phyloP scores from a whole-genome alignment of 73 alveolate species.

The Stentor coeruleus region DNA sequence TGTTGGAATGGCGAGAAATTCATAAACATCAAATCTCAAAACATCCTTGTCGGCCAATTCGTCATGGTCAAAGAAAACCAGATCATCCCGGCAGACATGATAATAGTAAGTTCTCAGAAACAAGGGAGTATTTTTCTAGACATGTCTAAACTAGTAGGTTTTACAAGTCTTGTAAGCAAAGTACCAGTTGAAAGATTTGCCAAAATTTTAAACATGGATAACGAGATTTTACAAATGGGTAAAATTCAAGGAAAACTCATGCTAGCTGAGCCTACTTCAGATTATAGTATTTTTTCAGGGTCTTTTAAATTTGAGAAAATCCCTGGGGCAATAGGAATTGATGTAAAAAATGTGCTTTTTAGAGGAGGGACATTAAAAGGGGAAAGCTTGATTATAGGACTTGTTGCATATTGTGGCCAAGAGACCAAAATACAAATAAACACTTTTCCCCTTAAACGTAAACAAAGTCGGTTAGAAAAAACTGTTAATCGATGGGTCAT shows the following conservation, averaged over 20 bases:
- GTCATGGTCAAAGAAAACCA: slow-evolving; percentile 51
- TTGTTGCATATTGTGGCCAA: slow-evolving; percentile 45
- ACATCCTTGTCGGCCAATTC: not conserved
- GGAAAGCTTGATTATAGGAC: slow-evolving; percentile 43
- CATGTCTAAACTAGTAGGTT: slow-evolving; percentile 97
- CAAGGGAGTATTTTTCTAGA: slow-evolving; percentile 84
- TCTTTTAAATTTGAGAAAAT: slow-evolving; percentile 32
- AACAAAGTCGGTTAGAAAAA: slow-evolving; percentile 42
- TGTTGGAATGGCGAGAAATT: not conserved
- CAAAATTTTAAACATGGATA: too few species aligned
- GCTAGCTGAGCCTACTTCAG: slow-evolving; percentile 49
- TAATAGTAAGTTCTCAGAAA: slow-evolving; percentile 60
- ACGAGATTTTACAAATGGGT: not conserved
- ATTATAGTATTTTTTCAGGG: slow-evolving; percentile 52
- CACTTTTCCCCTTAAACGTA: slow-evolving; percentile 29
- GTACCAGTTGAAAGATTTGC: too few species aligned
- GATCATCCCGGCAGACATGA: slow-evolving; percentile 80
- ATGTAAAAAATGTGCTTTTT: slow-evolving; percentile 31
- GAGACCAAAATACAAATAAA: slow-evolving; percentile 37
- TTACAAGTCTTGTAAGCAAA: slow-evolving; percentile 78
- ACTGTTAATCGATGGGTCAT: slow-evolving; percentile 29
- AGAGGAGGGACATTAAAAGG: slow-evolving; percentile 48
- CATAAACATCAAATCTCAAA: not conserved
- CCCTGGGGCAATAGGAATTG: slow-evolving; percentile 44
- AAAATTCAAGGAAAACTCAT: slow-evolving; percentile 31